phyloP scores from a whole-genome alignment of 2,329 filamentous ascomycete genomes.

The Fusarium subtropicale region DNA sequence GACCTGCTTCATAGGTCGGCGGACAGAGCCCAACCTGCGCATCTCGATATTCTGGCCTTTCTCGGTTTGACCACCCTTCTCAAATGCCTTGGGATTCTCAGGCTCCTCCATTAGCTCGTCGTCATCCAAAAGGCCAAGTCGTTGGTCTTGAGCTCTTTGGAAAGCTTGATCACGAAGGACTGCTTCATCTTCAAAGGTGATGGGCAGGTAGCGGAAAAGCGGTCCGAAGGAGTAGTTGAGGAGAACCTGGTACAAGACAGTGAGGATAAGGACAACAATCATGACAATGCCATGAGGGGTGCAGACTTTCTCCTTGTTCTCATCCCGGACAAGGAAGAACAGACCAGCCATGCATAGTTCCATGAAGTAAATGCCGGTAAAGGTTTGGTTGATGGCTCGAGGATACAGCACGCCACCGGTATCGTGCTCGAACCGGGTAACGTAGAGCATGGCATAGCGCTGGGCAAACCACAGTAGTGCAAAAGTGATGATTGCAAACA shows the following conservation, averaged over 20 bases:
- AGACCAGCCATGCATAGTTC: slow-evolving; percentile 89
- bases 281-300: slow-evolving; percentile 85
- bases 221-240: slow-evolving; percentile 87
- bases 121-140: slow-evolving; percentile 70
- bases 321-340: slow-evolving; percentile 81
- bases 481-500: slow-evolving; percentile 96
- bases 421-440: slow-evolving; percentile 88
- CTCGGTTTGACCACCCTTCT: slow-evolving; percentile 45
- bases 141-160: slow-evolving; percentile 78
- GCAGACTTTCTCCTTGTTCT: slow-evolving; percentile 66
- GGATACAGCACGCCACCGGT: slow-evolving; percentile 95
- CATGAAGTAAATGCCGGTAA: slow-evolving; percentile 95
- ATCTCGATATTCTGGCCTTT: slow-evolving; percentile 59
- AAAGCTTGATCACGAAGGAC: slow-evolving; percentile 92
- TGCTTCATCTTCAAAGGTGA: slow-evolving; percentile 95
- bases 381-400: slow-evolving; percentile 92
- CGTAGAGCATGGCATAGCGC: slow-evolving; percentile 96
- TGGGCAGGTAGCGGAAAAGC: slow-evolving; percentile 87
- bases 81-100: slow-evolving; percentile 55
- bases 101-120: slow-evolving; percentile 60
- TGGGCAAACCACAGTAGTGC: slow-evolving; percentile 92
- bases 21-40: slow-evolving; percentile 54
- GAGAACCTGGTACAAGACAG: slow-evolving; percentile 80
- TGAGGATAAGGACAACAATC: slow-evolving; percentile 79
- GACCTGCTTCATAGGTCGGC: slow-evolving; percentile 60